Percentiles rank a stretch among this genome's conserved stretches.
Conservation (phyloP, 768 basidiomycete genomes). For the Boletus rex-veris region DNA sequence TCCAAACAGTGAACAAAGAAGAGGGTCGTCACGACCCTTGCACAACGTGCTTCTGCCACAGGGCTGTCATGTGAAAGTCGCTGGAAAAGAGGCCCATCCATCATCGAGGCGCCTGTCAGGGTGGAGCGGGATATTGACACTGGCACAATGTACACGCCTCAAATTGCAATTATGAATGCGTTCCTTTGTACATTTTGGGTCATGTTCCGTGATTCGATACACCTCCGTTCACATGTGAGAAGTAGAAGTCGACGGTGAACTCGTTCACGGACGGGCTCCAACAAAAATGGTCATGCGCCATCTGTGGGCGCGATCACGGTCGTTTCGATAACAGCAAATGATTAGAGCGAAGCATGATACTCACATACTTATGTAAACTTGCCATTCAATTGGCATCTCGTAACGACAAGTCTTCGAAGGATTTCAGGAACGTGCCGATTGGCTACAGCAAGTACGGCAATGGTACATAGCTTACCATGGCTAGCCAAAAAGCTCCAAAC, state of each 20-base stretch:
- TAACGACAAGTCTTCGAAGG: constrained; percentile 1
- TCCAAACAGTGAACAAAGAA: background rate
- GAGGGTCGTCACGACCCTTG: constrained; percentile 1
- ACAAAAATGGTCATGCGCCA: background rate
- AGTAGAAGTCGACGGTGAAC: constrained; percentile 4
- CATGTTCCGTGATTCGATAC: constrained; percentile 2
- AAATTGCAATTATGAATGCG: constrained; percentile 2
- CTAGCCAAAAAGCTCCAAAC: background rate
- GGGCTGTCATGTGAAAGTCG: constrained; percentile 9
- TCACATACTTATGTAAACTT: background rate
- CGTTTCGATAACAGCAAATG: background rate
- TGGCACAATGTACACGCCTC: background rate
- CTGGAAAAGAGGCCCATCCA: background rate
- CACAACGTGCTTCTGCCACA: constrained; percentile 15
- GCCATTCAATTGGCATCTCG: constrained; percentile 9
- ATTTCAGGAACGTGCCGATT: constrained; percentile 1
- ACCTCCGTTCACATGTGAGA: background rate
- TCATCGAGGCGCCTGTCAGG: constrained; percentile 9
- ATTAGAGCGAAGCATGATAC: constrained; percentile 1
- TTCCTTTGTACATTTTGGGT: background rate
- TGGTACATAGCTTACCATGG: constrained; percentile 1
- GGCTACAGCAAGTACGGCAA: background rate
- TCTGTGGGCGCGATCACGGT: background rate
- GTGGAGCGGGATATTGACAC: background rate
- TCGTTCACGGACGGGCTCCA: background rate